phyloP scores from a whole-genome alignment of 2,329 filamentous ascomycete genomes.

The Beauveria rudraprayagi region DNA sequence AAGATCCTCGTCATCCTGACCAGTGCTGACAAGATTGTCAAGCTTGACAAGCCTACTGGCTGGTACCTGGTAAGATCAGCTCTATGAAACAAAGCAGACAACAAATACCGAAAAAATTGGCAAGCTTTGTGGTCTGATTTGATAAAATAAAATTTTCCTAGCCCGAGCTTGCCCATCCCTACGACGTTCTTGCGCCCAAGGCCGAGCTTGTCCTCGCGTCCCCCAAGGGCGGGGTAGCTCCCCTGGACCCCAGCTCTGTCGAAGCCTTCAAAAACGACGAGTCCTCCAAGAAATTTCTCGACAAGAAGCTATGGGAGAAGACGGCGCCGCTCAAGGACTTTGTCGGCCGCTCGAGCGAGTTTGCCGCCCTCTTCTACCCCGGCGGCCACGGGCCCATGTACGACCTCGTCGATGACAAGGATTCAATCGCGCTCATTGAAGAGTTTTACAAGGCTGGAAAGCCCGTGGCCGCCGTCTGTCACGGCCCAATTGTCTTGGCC shows the following conservation, averaged over 20 bases:
- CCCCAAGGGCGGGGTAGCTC: slow-evolving; percentile 52
- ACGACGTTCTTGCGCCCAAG: slow-evolving; percentile 47
- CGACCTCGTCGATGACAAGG: slow-evolving; percentile 50
- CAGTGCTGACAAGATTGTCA: slow-evolving; percentile 44
- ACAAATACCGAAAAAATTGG: neutral
- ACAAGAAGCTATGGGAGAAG: slow-evolving; percentile 54
- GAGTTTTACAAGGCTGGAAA: slow-evolving; percentile 56
- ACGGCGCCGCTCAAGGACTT: slow-evolving; percentile 51
- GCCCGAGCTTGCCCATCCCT: slow-evolving; percentile 59
- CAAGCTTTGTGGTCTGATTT: neutral
- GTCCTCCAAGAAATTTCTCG: slow-evolving; percentile 44
- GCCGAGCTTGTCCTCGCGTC: slow-evolving; percentile 51
- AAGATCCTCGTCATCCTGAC: slow-evolving; percentile 67
- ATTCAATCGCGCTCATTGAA: slow-evolving; percentile 50
- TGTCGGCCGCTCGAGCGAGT: slow-evolving; percentile 48
- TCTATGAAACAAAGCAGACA: neutral
- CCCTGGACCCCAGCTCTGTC: slow-evolving; percentile 52
- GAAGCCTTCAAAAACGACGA: slow-evolving; percentile 46
- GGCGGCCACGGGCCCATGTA: slow-evolving; percentile 59
- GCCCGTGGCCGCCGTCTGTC: slow-evolving; percentile 59
- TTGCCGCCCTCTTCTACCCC: slow-evolving; percentile 53
- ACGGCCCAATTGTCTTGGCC: slow-evolving; percentile 56
- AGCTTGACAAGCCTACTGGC: slow-evolving; percentile 50
- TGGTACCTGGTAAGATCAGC: slow-evolving; percentile 55
- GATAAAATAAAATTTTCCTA: slow-evolving; percentile 17